Percentiles rank a stretch among this genome's conserved stretches.
Evolutionary conservation across 176 grass and related monocot species (phyloP).

Genomic region (Eleusine coracana): DNA sequence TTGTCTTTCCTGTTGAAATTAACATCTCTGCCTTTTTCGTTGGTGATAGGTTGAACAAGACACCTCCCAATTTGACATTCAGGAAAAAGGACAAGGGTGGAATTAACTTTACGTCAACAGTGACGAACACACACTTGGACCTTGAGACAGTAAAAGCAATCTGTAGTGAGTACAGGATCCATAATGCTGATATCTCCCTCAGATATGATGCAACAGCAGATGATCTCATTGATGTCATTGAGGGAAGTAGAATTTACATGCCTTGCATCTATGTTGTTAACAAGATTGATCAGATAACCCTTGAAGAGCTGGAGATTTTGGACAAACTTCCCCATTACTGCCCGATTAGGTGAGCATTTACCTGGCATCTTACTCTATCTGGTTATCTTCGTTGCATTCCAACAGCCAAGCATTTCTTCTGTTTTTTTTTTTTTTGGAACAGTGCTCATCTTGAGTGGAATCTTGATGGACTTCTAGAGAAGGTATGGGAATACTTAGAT

Average conservation of each 20-base stretch:
- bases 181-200: conserved; percentile 92
- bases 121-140: conserved; percentile 81
- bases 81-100: conserved; percentile 95
- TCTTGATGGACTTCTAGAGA: conserved; percentile 86
- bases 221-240: conserved; percentile 96
- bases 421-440: conserved; percentile 7
- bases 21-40: conserved; percentile 20
- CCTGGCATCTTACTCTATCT: conserved; percentile 29
- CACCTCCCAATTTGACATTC: conserved; percentile 91
- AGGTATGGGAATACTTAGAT: conserved; percentile 96
- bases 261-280: conserved; percentile 96
- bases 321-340: conserved; percentile 99
- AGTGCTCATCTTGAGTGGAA: conserved; percentile 95
- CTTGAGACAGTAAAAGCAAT: conserved; percentile 97
- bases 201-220: conserved; percentile 95
- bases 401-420: neutral
- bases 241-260: conserved; percentile 94
- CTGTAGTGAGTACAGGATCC: conserved; percentile 94
- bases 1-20: conserved; percentile 17
- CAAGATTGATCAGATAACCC: conserved; percentile 96
- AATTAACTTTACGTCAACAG: conserved; percentile 98
- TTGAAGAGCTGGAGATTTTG: conserved; percentile 95
- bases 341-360: conserved; percentile 67
- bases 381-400: neutral
- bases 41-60: conserved; percentile 88